phyloP scores from a whole-genome alignment of 2,329 filamentous ascomycete genomes.

The Alternaria sp. region DNA sequence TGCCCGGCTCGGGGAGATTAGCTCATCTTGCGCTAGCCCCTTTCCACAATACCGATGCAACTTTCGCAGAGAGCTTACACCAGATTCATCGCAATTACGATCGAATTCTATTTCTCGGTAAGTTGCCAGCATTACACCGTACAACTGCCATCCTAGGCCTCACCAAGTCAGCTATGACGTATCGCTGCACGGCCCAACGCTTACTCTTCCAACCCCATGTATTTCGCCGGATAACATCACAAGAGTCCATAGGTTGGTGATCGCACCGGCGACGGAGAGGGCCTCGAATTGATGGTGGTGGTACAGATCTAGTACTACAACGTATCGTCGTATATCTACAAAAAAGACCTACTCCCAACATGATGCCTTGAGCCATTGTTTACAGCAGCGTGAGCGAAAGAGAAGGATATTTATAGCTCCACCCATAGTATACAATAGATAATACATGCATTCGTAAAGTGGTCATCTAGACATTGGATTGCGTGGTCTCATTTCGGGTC shows the following conservation, averaged over 20 bases:
- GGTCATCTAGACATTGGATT: background rate
- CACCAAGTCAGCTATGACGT: slow-evolving; percentile 4
- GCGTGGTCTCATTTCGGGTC: background rate
- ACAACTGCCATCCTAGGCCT: background rate
- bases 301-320: slow-evolving; percentile 15
- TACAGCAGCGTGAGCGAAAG: background rate
- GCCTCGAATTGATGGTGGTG: background rate
- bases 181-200: background rate
- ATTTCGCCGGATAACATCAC: no score
- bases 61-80: background rate
- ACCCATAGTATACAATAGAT: background rate
- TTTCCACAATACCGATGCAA: slow-evolving; percentile 8
- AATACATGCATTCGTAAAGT: slow-evolving; percentile 1
- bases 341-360: background rate
- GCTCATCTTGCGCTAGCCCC: slow-evolving; percentile 30
- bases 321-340: slow-evolving; percentile 3
- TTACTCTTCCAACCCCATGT: background rate
- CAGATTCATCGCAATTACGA: background rate
- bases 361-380: background rate
- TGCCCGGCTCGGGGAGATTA: slow-evolving; percentile 34
- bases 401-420: background rate
- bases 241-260: background rate
- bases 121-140: background rate
- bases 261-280: background rate
- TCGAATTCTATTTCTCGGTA: background rate